Conservation (phyloP, 1,139 yeast species). For the Fermentozyma sake region DNA sequence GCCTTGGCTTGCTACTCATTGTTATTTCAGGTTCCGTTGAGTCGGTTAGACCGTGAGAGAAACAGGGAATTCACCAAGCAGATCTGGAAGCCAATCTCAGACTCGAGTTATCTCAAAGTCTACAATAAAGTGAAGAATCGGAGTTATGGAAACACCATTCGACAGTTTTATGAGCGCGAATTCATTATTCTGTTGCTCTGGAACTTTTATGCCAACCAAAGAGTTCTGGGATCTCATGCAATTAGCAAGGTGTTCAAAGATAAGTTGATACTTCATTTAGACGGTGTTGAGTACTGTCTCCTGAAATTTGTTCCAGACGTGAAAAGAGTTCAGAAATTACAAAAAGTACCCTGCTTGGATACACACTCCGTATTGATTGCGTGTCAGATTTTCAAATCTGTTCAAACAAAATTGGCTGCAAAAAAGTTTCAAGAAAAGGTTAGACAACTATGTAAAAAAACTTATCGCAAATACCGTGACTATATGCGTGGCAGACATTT, state of each 20-base stretch:
- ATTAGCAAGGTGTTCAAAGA: conserved; percentile 3
- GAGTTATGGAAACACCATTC: conserved; percentile 7
- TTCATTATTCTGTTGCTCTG: conserved; percentile 35
- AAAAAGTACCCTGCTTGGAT: neutral
- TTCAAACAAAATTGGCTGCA: conserved; percentile 2
- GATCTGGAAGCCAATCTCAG: conserved; percentile 21
- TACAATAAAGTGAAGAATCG: conserved; percentile 6
- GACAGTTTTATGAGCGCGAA: conserved; percentile 35
- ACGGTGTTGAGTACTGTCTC: conserved; percentile 5
- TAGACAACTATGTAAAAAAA: too few species aligned
- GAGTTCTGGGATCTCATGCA: too few species aligned
- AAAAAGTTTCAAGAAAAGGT: too few species aligned
- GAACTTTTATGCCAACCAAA: conserved; percentile 37
- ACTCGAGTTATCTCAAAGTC: conserved; percentile 20
- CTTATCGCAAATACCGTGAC: too few species aligned
- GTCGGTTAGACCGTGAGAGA: conserved; percentile 10
- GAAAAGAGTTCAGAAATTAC: neutral
- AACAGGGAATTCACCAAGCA: conserved; percentile 9
- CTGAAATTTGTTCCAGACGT: too few species aligned
- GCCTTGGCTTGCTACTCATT: conserved; percentile 19
- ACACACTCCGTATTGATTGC: conserved; percentile 1
- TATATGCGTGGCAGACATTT: too few species aligned
- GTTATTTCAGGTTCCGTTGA: conserved; percentile 12
- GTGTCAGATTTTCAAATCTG: conserved; percentile 1
- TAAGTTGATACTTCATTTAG: conserved; percentile 6